Evolutionary conservation across 768 basidiomycete species (phyloP), one percentile per base, ranked within the genome.

Genomic region (Xanthoconium purpureum): DNA sequence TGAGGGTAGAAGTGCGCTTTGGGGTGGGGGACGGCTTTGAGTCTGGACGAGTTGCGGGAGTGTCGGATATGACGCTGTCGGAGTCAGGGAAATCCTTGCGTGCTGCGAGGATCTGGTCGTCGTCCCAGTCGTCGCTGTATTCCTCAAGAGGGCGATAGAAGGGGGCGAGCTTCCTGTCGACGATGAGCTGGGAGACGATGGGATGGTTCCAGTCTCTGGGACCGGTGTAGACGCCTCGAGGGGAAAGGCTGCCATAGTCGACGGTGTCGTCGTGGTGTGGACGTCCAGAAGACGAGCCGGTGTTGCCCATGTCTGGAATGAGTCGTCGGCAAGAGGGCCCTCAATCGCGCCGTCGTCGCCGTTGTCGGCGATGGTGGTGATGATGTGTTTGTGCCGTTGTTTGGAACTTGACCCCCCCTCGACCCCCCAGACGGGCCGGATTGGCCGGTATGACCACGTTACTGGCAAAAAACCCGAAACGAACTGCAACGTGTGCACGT

Each of bases 91-190:
- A 71, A 54, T 87, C 87, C 75, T 85, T 91, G 65, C 93, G 81
- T 5, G 88, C 87, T 9, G 88, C 83, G 29, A 94, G 82, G 57
- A 98, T 87, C 69, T 86, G 87, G 50, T 92, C 91, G 64, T 92
- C 88, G 59, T 90, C 87, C 93, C 93, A 98, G 42, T 82, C 81
- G 14, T 89, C 87, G 33, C 89, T 85, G 69, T 90, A 97, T 61
- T 98, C 96, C 69, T 97, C 94, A 43, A 99, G 79, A 13, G 97
- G 96, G 36, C 94, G 84, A 72, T 98, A 98, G 75, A 98, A 98
- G 1, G 97, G 97, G 1, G 95, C 94, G 40, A 99, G 83, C 66
- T 82, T 87, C 70, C 92, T 86, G 63, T 91, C 87, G 65, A 87
- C 77, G 71, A 99, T 94, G 67, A 96, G 82, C 73, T 91, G 87